A percentile compares a stretch with the other conserved stretches of the same genome.
These are phyloP conservation scores for Rhodotorula taiwanensis DNA, from an alignment of 768 basidiomycete genomes.

Conservation along the genomic window DNA sequence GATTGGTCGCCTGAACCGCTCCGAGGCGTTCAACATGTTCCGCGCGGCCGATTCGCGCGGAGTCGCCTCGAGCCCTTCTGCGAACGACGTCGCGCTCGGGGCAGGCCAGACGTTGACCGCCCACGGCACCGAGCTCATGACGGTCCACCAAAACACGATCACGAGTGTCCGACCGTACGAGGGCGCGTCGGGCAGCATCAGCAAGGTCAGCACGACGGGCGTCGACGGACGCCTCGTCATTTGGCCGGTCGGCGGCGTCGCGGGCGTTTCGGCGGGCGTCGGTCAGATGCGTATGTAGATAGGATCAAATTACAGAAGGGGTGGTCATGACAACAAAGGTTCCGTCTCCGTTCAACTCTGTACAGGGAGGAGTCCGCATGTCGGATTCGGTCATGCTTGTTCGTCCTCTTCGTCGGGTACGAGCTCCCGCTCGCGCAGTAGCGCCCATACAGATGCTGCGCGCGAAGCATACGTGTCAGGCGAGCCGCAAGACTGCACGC, in stretches of 20 bases:
- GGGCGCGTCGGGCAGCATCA: constrained; percentile 55
- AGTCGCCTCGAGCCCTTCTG: constrained; percentile 35
- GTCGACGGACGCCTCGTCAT: constrained; percentile 89
- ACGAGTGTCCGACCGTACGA: constrained; percentile 79
- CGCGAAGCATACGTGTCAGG: not conserved
- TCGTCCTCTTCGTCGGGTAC: constrained; percentile 17
- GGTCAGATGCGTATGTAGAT: constrained; percentile 15
- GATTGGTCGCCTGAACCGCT: constrained; percentile 71
- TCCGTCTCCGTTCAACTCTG: no score
- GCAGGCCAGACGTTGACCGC: constrained; percentile 40
- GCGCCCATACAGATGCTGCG: constrained; percentile 72
- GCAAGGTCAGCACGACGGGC: constrained; percentile 78
- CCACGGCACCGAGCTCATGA: constrained; percentile 63
- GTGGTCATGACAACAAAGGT: not conserved
- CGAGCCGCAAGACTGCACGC: no score
- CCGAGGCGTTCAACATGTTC: constrained; percentile 87
- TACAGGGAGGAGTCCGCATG: no score
- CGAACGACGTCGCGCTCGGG: constrained; percentile 3
- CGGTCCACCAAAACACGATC: constrained; percentile 97
- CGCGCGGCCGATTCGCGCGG: constrained; percentile 81
- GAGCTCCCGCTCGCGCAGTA: constrained; percentile 53
- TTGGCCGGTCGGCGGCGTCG: constrained; percentile 54
- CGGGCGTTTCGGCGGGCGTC: constrained; percentile 20
- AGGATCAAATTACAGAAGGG: not conserved
- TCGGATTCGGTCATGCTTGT: constrained; percentile 20